Base-by-base conservation (phyloP, 495 filamentous ascomycete genomes). In the Baudoinia panamericana region DNA sequence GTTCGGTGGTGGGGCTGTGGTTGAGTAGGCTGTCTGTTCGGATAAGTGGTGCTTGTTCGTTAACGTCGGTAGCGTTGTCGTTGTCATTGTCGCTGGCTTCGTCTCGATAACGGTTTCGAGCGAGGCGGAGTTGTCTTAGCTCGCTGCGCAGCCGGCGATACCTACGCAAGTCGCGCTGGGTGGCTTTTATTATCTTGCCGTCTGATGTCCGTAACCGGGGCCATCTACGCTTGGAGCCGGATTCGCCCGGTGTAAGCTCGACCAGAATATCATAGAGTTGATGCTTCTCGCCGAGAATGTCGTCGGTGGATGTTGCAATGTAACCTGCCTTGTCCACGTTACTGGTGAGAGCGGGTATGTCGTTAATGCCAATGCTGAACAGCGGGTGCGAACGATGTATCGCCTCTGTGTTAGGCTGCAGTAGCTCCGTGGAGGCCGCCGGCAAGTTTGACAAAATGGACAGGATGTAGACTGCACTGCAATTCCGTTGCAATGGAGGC, bases 261-360 rank as follows among this genome's bases (percentile, higher is more conserved):
- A 94, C 73, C 36, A 94, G 70, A 31, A 88, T 67, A 56, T 97
- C 90, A 63, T 83, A 97, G 15, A 96, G 76, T 13, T 76, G 67
- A 20, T 73, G 67, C 58, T 95, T 97, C 60, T 81, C 80, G 41
- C 71, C 73, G 25, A 97, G 69, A 37, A 97, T 81, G 52, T 77
- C 85, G 57, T 97, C 90, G 17, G 90, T 96, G 22, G 87, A 90
- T 58, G 87, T 95, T 1, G 90, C 90, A 31, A 93, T 73, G 87
- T 86, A 96, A 4, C 36, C 27, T 1, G 13, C 13, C 5, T 16
- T 20, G 10, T 82, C 77, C 1, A 21, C 20, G 32, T 73, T 65
- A 32, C 70, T 64, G 36, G 78, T 67, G 5, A 90, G 72, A 41
- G 78, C 75, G 1, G 82, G 75, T 43, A 97, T 93, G 55, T 97